A percentile compares a stretch with the other conserved stretches of the same genome.
Conservation (phyloP, 2,329 filamentous ascomycete species). For the Trichoderma afroharzianum region DNA sequence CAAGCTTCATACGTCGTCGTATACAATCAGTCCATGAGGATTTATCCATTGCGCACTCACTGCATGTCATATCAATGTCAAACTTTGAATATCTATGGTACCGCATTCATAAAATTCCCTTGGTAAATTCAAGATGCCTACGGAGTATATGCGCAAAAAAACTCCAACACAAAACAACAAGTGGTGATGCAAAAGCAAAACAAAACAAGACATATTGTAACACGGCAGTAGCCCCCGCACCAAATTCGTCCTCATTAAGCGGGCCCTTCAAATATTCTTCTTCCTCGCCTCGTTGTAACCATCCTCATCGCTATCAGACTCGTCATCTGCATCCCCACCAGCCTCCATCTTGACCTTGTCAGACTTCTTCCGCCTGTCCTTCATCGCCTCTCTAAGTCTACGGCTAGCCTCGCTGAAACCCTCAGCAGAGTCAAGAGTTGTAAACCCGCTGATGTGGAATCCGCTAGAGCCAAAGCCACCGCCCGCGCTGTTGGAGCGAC, state of each 20-base stretch:
- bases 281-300: conserved; percentile 42
- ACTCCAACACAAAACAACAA: not conserved
- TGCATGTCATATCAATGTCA: not conserved
- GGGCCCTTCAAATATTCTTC: conserved; percentile 33
- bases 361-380: conserved; percentile 55
- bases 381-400: conserved; percentile 83
- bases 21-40: not conserved
- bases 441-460: conserved; percentile 69
- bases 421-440: conserved; percentile 60
- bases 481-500: conserved; percentile 65
- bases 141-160: not conserved
- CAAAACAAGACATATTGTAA: not conserved
- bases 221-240: not conserved
- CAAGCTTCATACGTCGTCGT: not conserved
- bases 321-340: conserved; percentile 33
- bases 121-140: not conserved
- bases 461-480: conserved; percentile 57
- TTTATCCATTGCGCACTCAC: not conserved
- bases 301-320: conserved; percentile 40
- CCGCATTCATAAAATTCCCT: not conserved
- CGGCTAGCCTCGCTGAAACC: conserved; percentile 78
- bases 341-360: conserved; percentile 37
- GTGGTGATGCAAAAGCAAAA: not conserved
- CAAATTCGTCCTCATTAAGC: not conserved
- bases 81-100: not conserved